phyloP scores from a whole-genome alignment of 441 rosid species.

The Adansonia gregorii region DNA sequence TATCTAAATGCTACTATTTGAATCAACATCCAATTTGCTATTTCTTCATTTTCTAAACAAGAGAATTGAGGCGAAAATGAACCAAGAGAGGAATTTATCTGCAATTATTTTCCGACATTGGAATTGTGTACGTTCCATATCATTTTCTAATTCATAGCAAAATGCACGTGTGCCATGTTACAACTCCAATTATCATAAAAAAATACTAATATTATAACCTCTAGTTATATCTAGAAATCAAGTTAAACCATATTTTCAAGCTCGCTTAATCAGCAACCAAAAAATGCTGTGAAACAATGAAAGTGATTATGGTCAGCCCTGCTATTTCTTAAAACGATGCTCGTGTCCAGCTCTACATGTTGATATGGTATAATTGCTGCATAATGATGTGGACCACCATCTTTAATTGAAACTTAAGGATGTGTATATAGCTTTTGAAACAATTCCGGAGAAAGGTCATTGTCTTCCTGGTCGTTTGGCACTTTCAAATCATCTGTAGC shows the following conservation, averaged over 20 bases:
- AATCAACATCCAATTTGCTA: no score
- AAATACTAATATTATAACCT: no score
- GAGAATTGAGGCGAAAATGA: no score
- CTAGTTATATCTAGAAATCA: not conserved
- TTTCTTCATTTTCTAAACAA: no score
- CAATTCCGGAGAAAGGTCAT: not conserved
- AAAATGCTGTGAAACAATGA: not conserved
- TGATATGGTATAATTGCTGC: not conserved
- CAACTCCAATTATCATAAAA: no score
- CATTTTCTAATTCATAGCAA: no score
- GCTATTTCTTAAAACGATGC: conserved; percentile 22
- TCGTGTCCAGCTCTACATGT: not conserved
- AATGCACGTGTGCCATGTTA: no score
- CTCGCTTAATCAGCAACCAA: not conserved
- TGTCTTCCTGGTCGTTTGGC: conserved; percentile 8
- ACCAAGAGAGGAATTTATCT: no score
- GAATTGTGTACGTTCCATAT: no score
- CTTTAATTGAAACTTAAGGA: not conserved
- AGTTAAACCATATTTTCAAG: not conserved
- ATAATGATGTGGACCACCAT: not conserved
- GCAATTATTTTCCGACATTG: no score
- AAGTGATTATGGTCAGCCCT: not conserved
- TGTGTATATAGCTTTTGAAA: not conserved
- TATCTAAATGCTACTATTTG: no score
- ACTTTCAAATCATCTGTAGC: not conserved